Evolutionary conservation across 257 asterid species (phyloP), one percentile per base, ranked within the genome.

Genomic region (Fraxinus cuspidata): DNA sequence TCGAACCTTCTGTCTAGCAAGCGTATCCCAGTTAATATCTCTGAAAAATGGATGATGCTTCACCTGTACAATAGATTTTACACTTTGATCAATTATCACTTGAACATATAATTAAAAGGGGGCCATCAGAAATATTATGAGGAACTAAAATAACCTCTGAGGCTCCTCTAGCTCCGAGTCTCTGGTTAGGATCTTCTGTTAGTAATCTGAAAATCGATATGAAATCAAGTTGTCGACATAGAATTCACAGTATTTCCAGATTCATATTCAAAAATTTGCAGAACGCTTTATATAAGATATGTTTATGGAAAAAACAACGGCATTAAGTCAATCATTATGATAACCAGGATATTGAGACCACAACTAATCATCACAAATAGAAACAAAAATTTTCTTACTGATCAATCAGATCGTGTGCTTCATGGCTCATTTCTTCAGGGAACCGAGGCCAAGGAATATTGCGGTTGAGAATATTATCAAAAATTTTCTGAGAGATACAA

Each of bases 11-110:
- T 93, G 99, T 79, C 98, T 87, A 58, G 97, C 99, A 77, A 96
- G 94, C 5, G 99, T 96, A 85, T 96, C 98, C 99, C 99, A 96
- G 87, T 92, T 92, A 80, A 93, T 96, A 86, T 96, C 94, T 87
- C 92, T 83, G 87, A 96, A 96, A 85, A 79, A 96, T 0, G 93
- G 96, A 87, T 93, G 99, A 66, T 88, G 92, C 88, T 96, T 96
- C 87, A 96, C 99, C 99, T 95, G 89, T 82, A 84, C 25, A 27
- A 72, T 42, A 79, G 69, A 23, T 27, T 37, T 72, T 5, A 56
- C 32, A 38, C 27, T 38, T 60, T 1, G 31, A 80, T 16, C 18
- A 31, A 79, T 51, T 73, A 37, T 15, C 31, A 32, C 72, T 31
- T 56, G 51, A 60, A 79, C 23, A 70, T 2, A 70, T 29, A 28